These are phyloP conservation scores for Hyphopichia wangnamkhiaoensis DNA, from an alignment of 1,139 yeast genomes.

Conservation along the genomic window DNA sequence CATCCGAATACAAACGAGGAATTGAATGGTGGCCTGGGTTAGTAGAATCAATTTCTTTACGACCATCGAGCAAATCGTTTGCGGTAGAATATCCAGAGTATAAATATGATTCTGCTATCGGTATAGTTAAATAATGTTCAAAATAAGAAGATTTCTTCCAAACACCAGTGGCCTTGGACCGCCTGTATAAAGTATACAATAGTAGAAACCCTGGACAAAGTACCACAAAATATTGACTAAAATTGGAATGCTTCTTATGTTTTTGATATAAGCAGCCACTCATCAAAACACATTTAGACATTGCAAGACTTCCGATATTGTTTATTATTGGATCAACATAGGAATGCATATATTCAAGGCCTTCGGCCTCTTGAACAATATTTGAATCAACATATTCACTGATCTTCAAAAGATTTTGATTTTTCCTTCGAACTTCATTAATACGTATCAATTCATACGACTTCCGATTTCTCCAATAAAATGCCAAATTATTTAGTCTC, in stretches of 20 bases:
- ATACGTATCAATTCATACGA: conserved; percentile 42
- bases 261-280: conserved; percentile 71
- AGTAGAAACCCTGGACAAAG: conserved; percentile 70
- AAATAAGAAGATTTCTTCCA: conserved; percentile 46
- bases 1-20: conserved; percentile 77
- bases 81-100: conserved; percentile 70
- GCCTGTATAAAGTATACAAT: conserved; percentile 46
- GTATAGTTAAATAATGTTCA: conserved; percentile 55
- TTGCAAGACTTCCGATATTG: conserved; percentile 58
- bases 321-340: conserved; percentile 53
- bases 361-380: conserved; percentile 48
- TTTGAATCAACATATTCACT: conserved; percentile 62
- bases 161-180: conserved; percentile 49
- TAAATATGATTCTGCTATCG: conserved; percentile 67
- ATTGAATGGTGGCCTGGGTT: conserved; percentile 58
- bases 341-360: conserved; percentile 58
- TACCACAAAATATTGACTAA: conserved; percentile 60
- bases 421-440: conserved; percentile 42
- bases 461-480: conserved; percentile 61
- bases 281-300: conserved; percentile 58
- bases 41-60: conserved; percentile 42
- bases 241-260: conserved; percentile 65
- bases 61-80: conserved; percentile 55
- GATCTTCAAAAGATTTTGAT: conserved; percentile 48
- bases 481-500: conserved; percentile 42